Evolutionary conservation across 176 grass and related monocot species (phyloP).

Genomic region (Dactylis glomerata): DNA sequence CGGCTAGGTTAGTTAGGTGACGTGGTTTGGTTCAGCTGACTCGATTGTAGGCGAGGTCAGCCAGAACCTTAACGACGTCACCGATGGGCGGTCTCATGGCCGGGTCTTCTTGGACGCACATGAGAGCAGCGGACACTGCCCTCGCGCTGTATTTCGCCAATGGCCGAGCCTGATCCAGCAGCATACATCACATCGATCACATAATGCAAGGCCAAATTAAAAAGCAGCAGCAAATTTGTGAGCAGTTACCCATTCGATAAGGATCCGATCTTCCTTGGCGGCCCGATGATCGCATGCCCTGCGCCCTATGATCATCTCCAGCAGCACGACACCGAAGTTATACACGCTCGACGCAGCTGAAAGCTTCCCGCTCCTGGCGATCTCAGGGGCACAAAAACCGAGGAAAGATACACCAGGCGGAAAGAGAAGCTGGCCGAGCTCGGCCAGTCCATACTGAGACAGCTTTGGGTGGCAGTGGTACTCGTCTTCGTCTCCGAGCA

Average conservation of each 20-base stretch:
- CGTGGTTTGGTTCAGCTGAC: neutral
- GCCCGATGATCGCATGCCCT: neutral
- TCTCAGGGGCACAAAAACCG: neutral
- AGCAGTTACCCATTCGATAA: neutral
- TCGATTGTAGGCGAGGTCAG: neutral
- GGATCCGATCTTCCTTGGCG: neutral
- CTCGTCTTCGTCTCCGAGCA: neutral
- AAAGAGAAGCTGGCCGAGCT: neutral
- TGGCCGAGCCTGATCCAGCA: neutral
- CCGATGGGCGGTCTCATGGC: neutral
- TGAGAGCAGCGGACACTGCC: neutral
- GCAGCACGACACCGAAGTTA: neutral
- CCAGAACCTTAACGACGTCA: too few species aligned
- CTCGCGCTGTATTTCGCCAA: neutral
- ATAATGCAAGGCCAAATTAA: neutral
- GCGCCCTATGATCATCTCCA: neutral
- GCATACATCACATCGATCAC: too few species aligned
- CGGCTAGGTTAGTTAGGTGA: neutral
- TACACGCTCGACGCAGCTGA: neutral
- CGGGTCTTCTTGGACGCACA: neutral
- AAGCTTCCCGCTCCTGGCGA: neutral
- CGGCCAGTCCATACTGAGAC: too few species aligned
- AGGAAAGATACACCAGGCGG: too few species aligned
- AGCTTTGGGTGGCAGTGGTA: too few species aligned
- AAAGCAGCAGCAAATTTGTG: neutral